phyloP scores from a whole-genome alignment of 2,329 filamentous ascomycete species.

The Phaeoacremonium minimum region DNA sequence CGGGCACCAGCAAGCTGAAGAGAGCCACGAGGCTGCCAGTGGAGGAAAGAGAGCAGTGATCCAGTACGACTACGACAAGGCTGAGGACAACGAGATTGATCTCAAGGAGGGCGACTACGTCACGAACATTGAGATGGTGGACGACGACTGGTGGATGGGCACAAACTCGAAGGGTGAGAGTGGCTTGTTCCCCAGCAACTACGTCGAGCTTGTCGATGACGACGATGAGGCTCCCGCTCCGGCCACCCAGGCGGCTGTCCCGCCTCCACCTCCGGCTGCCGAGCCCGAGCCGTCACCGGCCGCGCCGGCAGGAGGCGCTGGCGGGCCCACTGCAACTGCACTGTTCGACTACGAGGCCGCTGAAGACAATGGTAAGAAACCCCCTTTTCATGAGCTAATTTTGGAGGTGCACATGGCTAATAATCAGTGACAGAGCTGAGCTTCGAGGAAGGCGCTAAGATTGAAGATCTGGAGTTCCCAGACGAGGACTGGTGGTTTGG shows the following conservation, averaged over 20 bases:
- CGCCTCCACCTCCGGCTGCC: conserved; percentile 25
- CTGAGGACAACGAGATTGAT: conserved; percentile 94
- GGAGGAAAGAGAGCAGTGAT: conserved; percentile 71
- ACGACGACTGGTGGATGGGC: conserved; percentile 98
- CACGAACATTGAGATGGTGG: conserved; percentile 92
- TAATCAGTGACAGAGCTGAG: conserved; percentile 54
- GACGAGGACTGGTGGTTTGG: conserved; percentile 99
- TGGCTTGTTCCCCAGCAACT: conserved; percentile 95
- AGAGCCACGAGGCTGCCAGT: conserved; percentile 25
- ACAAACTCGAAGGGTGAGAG: conserved; percentile 79
- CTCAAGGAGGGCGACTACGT: conserved; percentile 84
- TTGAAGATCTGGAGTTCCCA: conserved; percentile 85
- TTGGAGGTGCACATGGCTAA: conserved; percentile 10
- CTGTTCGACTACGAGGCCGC: conserved; percentile 96
- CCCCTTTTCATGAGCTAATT: background rate
- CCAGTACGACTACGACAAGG: conserved; percentile 95
- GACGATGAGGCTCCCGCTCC: conserved; percentile 27
- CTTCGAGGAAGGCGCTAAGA: conserved; percentile 84
- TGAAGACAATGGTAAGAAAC: conserved; percentile 73
- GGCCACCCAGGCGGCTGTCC: conserved; percentile 21
- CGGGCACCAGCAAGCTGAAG: conserved; percentile 28
- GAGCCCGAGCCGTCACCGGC: conserved; percentile 33
- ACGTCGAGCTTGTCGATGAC: conserved; percentile 79
- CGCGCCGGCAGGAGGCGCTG: conserved; percentile 24
- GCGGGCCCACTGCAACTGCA: conserved; percentile 70